Evolutionary conservation across 371 early-diverging fungal genomes (phyloP).

Genomic region (Apophysomyces trapeziformis): DNA sequence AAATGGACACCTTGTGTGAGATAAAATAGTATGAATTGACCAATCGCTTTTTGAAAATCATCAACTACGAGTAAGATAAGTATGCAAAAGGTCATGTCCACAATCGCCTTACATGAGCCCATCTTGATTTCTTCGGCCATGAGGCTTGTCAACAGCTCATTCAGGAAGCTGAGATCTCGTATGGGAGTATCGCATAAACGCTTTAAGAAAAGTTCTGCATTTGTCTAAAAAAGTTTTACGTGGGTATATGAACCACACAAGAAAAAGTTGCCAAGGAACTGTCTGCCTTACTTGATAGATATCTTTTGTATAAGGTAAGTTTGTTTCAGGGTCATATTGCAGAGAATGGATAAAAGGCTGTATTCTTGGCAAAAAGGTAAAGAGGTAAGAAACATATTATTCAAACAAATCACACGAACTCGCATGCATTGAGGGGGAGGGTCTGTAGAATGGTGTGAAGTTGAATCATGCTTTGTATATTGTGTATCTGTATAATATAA

Average conservation of each 20-base stretch:
- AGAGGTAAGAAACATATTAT: conserved; percentile 1
- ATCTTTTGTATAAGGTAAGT: conserved; percentile 11
- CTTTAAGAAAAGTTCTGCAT: neutral
- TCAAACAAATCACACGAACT: conserved; percentile 4
- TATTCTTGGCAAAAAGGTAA: conserved; percentile 13
- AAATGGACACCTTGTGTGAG: neutral
- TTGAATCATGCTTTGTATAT: neutral
- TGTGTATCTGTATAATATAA: neutral
- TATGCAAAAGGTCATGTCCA: neutral
- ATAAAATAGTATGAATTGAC: conserved; percentile 11
- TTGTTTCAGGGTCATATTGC: conserved; percentile 13
- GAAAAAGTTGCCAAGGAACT: too few relatives aligned
- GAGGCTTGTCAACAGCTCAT: neutral
- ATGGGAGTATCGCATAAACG: neutral
- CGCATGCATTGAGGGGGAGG: conserved; percentile 12
- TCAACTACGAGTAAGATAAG: conserved; percentile 11
- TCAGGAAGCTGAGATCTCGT: neutral
- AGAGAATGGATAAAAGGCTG: conserved; percentile 8
- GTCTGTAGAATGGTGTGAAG: conserved; percentile 5
- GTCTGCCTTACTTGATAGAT: neutral
- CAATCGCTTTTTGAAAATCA: conserved; percentile 5
- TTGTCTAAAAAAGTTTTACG: neutral
- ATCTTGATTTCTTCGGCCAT: neutral
- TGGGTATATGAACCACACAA: too few relatives aligned
- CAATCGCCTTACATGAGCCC: neutral